Percentiles rank a stretch among this genome's conserved stretches.
phyloP scores from a whole-genome alignment of 352 stramenopile genomes.

The Phytophthora hibernalis region DNA sequence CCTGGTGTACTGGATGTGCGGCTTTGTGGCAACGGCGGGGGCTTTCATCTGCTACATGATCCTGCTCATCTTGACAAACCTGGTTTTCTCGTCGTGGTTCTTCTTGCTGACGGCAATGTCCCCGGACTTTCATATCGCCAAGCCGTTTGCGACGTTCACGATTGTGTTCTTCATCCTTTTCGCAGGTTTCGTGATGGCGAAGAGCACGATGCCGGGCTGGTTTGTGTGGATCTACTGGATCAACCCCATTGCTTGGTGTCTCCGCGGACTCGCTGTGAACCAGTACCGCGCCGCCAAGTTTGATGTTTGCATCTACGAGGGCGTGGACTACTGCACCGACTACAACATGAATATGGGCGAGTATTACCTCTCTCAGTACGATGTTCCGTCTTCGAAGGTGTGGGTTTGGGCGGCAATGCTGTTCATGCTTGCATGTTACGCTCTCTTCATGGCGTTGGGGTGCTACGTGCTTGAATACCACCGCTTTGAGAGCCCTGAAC shows the following conservation, averaged over 20 bases:
- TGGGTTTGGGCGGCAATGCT: constrained; percentile 49
- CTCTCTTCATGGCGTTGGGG: constrained; percentile 36
- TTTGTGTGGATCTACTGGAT: constrained; percentile 76
- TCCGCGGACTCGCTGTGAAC: constrained; percentile 43
- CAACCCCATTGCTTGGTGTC: constrained; percentile 60
- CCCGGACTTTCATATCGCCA: constrained; percentile 47
- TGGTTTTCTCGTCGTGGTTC: constrained; percentile 49
- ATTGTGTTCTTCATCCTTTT: constrained; percentile 65
- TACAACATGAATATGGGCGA: constrained; percentile 42
- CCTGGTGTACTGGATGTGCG: constrained; percentile 61
- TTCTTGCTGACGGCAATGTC: constrained; percentile 40
- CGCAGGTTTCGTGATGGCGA: constrained; percentile 57
- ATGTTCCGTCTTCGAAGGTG: constrained; percentile 28
- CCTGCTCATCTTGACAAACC: constrained; percentile 43
- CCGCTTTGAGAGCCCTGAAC: constrained; percentile 35
- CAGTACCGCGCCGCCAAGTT: constrained; percentile 31
- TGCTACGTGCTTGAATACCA: constrained; percentile 41
- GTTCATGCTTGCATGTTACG: constrained; percentile 38
- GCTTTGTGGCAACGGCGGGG: constrained; percentile 45
- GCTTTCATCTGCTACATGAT: constrained; percentile 48
- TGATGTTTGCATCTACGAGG: constrained; percentile 35
- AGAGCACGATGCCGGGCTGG: constrained; percentile 50
- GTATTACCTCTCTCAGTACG: constrained; percentile 43
- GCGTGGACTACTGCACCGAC: constrained; percentile 36
- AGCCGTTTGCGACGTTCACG: constrained; percentile 51